Base-by-base conservation (phyloP, 2,329 filamentous ascomycete species). In the Neopestalotiopsis rosae region DNA sequence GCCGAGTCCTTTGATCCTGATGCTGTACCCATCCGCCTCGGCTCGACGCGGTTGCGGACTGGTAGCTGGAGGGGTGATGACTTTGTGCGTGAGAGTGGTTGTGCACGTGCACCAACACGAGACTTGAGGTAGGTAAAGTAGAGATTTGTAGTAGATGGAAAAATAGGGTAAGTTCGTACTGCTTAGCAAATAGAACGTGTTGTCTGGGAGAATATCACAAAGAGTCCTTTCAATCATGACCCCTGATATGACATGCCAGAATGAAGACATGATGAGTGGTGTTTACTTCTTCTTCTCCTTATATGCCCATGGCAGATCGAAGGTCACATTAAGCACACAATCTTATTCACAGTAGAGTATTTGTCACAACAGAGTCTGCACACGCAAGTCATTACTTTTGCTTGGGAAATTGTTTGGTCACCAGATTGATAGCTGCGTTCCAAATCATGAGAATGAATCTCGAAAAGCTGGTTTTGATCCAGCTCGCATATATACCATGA, bases 1-100 rank as follows among this genome's bases (percentile, higher is more conserved):
- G 58, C 24, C 17, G 58, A 61, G 58, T 61, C 58, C 6, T 61
- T 61, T 30, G 61, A 63, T 34, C 13, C 32, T 38, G 61, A 42
- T 10, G 61, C 57, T 17, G 14, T 14, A 12, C 24, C 30, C 24
- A 28, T 59, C 28, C 13, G 24, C 4, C 30, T 30, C 24, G 57
- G 57, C 10, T 38, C 34, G 20, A 9, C 34, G 20, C 57, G 20
- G 34, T 32, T 62, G 34, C 32, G 59, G 32, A 12, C 34, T 6
- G 59, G 59, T 6, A 38, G 28, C 20, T 64, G 61, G 61, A 20
- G 24, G 42, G 34, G 45, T n/a, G 61, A 64, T 34, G 6, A 52
- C 17, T 64, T 64, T 34, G 61, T 45, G 20, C n/a, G 61, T 64
- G 34, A 62, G 34, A 38, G 34, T 38, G 34, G 10, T 10, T 38